A percentile compares a stretch with the other conserved stretches of the same genome.
phyloP scores from a whole-genome alignment of 1,139 yeast genomes.

The Sugiyamaella grinbergsii region DNA sequence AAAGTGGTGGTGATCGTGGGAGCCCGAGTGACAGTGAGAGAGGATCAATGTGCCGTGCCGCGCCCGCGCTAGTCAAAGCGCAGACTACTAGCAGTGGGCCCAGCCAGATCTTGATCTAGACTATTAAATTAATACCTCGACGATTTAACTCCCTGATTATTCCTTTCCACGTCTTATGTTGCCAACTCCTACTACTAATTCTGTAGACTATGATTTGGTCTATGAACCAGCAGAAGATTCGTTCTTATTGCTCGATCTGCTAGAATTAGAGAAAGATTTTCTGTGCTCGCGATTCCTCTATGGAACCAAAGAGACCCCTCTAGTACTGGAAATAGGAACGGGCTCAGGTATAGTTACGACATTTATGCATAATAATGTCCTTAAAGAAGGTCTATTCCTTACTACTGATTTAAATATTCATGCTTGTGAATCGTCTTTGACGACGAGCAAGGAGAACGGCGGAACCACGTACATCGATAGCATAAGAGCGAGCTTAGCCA shows the following conservation, averaged over 20 bases:
- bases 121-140: constrained; percentile 7
- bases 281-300: constrained; percentile 15
- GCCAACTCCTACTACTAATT: constrained; percentile 54
- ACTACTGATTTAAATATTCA: constrained; percentile 81
- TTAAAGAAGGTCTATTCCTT: constrained; percentile 55
- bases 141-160: not conserved
- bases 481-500: constrained; percentile 58
- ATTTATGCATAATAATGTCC: constrained; percentile 59
- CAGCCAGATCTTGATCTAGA: too few species aligned
- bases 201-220: constrained; percentile 56
- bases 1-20: too few species aligned
- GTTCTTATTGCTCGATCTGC: constrained; percentile 73
- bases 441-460: constrained; percentile 55
- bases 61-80: too few species aligned
- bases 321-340: constrained; percentile 84
- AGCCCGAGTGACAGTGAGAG: not conserved
- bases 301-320: constrained; percentile 48
- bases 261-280: constrained; percentile 57
- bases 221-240: constrained; percentile 96
- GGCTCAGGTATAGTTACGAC: constrained; percentile 90
- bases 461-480: constrained; percentile 52
- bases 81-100: too few species aligned
- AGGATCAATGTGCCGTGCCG: not conserved
- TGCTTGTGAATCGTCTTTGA: constrained; percentile 60
- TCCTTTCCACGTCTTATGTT: constrained; percentile 45